Evolutionary conservation across 2,329 filamentous ascomycete genomes (phyloP).

Genomic region (Sarocladium brachiariae): DNA sequence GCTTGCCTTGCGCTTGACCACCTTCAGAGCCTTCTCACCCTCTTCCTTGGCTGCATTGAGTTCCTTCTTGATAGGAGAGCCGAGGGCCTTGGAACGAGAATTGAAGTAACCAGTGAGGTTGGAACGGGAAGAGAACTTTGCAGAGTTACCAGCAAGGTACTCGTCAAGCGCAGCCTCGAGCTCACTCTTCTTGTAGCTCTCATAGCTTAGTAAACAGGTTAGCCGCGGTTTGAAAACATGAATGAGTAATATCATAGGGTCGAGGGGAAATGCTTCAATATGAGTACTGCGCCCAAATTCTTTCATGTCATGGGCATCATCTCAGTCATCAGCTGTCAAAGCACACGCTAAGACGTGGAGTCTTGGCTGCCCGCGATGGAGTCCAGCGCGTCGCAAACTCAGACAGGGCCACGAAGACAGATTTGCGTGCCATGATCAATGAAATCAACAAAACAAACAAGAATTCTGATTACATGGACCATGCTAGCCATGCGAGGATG

Average conservation of each 20-base stretch:
- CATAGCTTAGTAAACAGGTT: conserved; percentile 43
- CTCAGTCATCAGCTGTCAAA: no score
- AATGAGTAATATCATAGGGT: no score
- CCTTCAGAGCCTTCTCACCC: conserved; percentile 33
- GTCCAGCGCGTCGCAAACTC: not conserved
- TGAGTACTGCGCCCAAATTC: no score
- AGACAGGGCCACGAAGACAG: not conserved
- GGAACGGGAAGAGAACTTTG: conserved; percentile 55
- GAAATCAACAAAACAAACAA: no score
- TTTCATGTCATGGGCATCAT: no score
- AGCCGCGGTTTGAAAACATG: not conserved
- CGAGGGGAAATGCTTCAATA: no score
- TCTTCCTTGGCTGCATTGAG: conserved; percentile 30
- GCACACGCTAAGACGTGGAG: no score
- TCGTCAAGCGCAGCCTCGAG: conserved; percentile 70
- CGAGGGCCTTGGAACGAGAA: conserved; percentile 50
- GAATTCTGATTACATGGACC: no score
- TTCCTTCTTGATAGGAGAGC: conserved; percentile 57
- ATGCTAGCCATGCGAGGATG: no score
- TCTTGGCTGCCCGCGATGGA: no score
- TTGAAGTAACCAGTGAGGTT: conserved; percentile 70
- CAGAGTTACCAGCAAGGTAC: conserved; percentile 62
- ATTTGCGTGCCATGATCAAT: no score
- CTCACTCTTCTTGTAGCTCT: conserved; percentile 69
- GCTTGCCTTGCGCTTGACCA: conserved; percentile 37